A percentile compares a stretch with the other conserved stretches of the same genome.
Evolutionary conservation across 768 basidiomycete genomes (phyloP).

Genomic region (Baorangia bicolor): DNA sequence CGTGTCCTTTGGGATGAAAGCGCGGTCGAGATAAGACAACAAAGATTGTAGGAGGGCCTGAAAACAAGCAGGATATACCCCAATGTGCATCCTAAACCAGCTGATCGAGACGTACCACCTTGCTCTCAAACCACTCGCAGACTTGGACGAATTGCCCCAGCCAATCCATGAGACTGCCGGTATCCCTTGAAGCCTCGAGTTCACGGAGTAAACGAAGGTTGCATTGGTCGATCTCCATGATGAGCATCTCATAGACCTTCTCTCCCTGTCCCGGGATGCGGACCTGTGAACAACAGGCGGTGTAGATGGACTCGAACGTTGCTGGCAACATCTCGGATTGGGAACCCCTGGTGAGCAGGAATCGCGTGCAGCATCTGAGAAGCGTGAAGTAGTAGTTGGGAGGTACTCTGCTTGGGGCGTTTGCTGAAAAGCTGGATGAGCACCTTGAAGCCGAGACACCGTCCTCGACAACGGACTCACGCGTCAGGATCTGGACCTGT

Average conservation of each 20-base stretch:
- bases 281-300: slow-evolving; percentile 56
- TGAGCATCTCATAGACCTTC: slow-evolving; percentile 55
- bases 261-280: slow-evolving; percentile 52
- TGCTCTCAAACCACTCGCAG: slow-evolving; percentile 63
- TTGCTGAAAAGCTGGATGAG: slow-evolving; percentile 9
- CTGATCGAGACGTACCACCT: slow-evolving; percentile 49
- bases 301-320: slow-evolving; percentile 58
- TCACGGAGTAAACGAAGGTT: slow-evolving; percentile 39
- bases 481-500: slow-evolving; percentile 42
- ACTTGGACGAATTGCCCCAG: slow-evolving; percentile 51
- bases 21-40: slow-evolving; percentile 70
- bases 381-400: slow-evolving; percentile 30
- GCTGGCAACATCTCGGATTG: slow-evolving; percentile 36
- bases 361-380: slow-evolving; percentile 39
- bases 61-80: background rate
- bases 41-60: slow-evolving; percentile 62
- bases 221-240: slow-evolving; percentile 59
- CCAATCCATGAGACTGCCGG: slow-evolving; percentile 47
- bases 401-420: slow-evolving; percentile 4
- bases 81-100: background rate
- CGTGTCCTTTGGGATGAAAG: slow-evolving; percentile 48
- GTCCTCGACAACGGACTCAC: slow-evolving; percentile 25
- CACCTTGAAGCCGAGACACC: background rate
- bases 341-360: slow-evolving; percentile 39
- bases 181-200: slow-evolving; percentile 30